phyloP scores from a whole-genome alignment of 805 yeast species.

The Metschnikowia drakensbergensis region DNA sequence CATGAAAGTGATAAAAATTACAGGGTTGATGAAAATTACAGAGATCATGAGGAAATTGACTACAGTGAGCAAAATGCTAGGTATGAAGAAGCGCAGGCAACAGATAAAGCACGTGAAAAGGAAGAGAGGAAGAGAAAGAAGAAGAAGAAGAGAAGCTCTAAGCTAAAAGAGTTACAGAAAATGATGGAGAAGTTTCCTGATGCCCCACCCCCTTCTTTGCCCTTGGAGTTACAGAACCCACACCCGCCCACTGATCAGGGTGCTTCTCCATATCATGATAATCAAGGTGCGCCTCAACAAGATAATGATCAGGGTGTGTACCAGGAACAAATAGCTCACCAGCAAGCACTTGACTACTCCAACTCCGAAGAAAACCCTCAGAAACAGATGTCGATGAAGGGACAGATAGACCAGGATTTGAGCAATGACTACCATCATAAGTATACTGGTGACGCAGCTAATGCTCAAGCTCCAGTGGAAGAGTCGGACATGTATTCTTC shows the following conservation, averaged over 20 bases:
- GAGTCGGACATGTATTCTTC: neutral
- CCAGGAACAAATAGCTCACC: neutral
- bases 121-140: slow-evolving; percentile 8
- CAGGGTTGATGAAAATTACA: neutral
- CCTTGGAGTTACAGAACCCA: slow-evolving; percentile 1
- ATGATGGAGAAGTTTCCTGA: slow-evolving; percentile 15
- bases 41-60: neutral
- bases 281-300: neutral
- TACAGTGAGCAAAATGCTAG: neutral
- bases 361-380: neutral
- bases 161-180: slow-evolving; percentile 4
- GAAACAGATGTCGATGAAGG: neutral
- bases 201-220: slow-evolving; percentile 19
- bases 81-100: neutral
- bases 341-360: neutral
- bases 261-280: neutral
- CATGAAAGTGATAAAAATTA: neutral
- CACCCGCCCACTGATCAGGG: neutral
- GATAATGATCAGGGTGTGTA: neutral
- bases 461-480: neutral
- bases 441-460: neutral
- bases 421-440: neutral
- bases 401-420: neutral
- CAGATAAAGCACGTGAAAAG: neutral
- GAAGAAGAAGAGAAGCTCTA: slow-evolving; percentile 15